Conservation (phyloP, 129 eudicot genomes). For the Tanacetum coccineum region DNA sequence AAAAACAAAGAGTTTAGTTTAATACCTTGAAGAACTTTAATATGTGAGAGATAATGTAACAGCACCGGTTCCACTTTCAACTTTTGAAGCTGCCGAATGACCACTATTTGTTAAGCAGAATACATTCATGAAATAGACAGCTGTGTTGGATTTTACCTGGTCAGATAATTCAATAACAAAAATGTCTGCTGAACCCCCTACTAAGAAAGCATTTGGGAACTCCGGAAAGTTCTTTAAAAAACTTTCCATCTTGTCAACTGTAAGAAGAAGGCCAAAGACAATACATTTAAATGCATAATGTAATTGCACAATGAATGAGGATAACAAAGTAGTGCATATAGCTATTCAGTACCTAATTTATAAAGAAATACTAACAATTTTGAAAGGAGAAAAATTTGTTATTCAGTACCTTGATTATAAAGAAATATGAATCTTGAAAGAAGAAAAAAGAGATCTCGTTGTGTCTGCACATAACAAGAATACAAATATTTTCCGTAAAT, state of each 20-base stretch:
- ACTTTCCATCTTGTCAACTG: constrained; percentile 68
- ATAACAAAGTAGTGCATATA: no score
- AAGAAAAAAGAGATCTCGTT: constrained; percentile 86
- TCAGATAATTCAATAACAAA: constrained; percentile 82
- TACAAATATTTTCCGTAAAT: constrained; percentile 2
- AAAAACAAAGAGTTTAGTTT: neutral
- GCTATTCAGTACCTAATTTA: neutral
- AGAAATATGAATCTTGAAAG: constrained; percentile 75
- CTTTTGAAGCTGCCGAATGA: constrained; percentile 61
- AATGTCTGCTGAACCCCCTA: constrained; percentile 75
- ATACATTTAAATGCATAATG: no score
- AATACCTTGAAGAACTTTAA: constrained; percentile 69
- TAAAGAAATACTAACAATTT: constrained; percentile 54
- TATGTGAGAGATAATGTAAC: constrained; percentile 72
- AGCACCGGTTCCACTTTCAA: constrained; percentile 95
- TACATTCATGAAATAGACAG: neutral
- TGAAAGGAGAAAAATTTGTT: constrained; percentile 51
- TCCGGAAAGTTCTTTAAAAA: constrained; percentile 70
- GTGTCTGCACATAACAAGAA: constrained; percentile 44
- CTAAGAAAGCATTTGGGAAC: constrained; percentile 72
- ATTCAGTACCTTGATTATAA: constrained; percentile 56
- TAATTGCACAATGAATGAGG: no score
- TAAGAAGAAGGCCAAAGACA: neutral
- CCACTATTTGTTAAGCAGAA: constrained; percentile 2
- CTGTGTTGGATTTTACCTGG: constrained; percentile 50